Base-by-base conservation (phyloP, 345 rosid species). In the Turritis glabra region DNA sequence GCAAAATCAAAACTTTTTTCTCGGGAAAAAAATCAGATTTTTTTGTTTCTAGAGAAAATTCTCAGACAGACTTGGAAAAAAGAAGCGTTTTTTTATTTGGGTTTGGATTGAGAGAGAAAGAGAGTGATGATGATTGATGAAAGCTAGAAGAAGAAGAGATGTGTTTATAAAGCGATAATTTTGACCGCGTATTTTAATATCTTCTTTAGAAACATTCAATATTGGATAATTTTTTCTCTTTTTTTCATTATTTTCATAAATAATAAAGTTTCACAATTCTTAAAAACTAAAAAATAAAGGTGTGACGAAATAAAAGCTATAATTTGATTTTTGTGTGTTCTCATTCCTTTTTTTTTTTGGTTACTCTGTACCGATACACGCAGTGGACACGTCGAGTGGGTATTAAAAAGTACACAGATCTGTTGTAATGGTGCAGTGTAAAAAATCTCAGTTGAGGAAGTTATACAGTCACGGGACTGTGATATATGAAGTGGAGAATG, bases 141-240 rank as follows among this genome's bases (percentile, higher is more conserved):
- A 70, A 70, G 66, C 6, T 14, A 62, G 71, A 48, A 55, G 75
- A 63, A 13, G 75, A 7, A 55, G 74, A 69, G 64, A 60, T 52
- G 70, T 38, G 75, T 43, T 30, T 77, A 77, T 77, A 77, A 77
- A 77, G 80, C 29, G 59, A 69, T 22, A 8, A 44, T 70, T 77
- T 46, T 55, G 76, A 77, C 80, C 80, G 76, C 80, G 76, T 77
- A 70, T 63, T 54, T 61, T n/a, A n/a, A n/a, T n/a, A n/a, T n/a
- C n/a, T n/a, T n/a, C n/a, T n/a, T n/a, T 22, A 19, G 18, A 61
- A 69, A 23, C 29, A 61, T 69, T 76, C 70, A 69, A 35, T 53
- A 17, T 57, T 73, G 14, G 13, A 55, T 74, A 2, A 30, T 12
- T 40, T 57, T 47, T 3, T 5, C 2, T 12, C 29, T 40, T 43